Conservation (phyloP, 441 rosid genomes). For the Brassica balearica region DNA sequence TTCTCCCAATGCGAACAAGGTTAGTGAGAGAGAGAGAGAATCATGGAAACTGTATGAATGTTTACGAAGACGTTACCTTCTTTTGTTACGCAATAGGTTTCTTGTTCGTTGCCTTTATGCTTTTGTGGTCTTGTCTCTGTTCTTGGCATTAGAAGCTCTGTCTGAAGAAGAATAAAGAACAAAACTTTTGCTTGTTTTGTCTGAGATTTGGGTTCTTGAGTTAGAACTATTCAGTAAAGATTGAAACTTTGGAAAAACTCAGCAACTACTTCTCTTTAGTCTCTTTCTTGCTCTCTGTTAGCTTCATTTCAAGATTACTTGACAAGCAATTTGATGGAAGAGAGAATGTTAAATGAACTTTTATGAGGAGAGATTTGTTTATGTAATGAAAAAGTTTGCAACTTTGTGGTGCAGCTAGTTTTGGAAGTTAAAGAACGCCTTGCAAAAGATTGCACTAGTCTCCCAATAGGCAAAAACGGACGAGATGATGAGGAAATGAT, state of each 20-base stretch:
- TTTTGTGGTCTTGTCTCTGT: conserved; percentile 24
- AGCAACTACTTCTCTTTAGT: conserved; percentile 12
- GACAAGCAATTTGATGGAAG: background rate
- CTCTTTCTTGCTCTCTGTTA: conserved; percentile 16
- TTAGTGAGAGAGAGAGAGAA: conserved; percentile 37
- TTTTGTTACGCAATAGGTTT: conserved; percentile 30
- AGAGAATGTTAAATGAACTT: background rate
- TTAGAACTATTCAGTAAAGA: conserved; percentile 7
- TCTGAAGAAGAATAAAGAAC: background rate
- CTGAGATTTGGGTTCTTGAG: background rate
- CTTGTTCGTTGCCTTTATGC: conserved; percentile 1
- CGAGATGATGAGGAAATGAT: conserved; percentile 97
- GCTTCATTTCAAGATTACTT: conserved; percentile 21
- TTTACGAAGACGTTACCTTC: conserved; percentile 22
- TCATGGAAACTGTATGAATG: conserved; percentile 43
- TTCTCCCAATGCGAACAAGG: conserved; percentile 61
- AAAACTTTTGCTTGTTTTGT: background rate
- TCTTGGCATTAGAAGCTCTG: conserved; percentile 21
- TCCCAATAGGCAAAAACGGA: conserved; percentile 85
- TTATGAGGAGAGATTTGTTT: background rate
- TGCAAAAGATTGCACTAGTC: conserved; percentile 60
- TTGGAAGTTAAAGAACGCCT: conserved; percentile 79
- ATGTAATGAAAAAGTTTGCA: background rate
- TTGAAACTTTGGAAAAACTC: background rate
- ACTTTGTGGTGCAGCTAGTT: conserved; percentile 61